phyloP scores from a whole-genome alignment of 2,329 filamentous ascomycete genomes.

The Fonsecaea pedrosoi region DNA sequence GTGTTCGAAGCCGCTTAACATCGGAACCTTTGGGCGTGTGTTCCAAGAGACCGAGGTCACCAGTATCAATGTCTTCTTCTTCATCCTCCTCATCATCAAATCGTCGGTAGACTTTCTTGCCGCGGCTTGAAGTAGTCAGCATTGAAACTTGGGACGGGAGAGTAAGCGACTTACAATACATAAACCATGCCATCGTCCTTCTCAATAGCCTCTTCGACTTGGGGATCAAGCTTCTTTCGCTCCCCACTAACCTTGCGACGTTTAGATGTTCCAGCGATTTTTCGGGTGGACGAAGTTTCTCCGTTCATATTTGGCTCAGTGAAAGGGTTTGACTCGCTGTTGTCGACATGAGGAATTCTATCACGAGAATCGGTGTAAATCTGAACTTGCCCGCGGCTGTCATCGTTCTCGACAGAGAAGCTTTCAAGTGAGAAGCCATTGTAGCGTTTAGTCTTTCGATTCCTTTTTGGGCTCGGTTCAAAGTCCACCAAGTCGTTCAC shows the following conservation, averaged over 20 bases:
- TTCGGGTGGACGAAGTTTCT: slow-evolving; percentile 40
- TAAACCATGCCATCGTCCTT: slow-evolving; percentile 66
- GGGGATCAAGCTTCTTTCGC: slow-evolving; percentile 42
- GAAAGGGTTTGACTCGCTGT: slow-evolving; percentile 64
- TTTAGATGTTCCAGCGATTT: slow-evolving; percentile 44
- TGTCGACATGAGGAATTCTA: slow-evolving; percentile 61
- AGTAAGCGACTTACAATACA: slow-evolving; percentile 61
- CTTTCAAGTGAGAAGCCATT: slow-evolving; percentile 55
- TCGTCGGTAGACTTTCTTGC: slow-evolving; percentile 65
- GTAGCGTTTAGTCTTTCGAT: slow-evolving; percentile 55
- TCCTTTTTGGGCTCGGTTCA: slow-evolving; percentile 57
- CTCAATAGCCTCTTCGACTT: slow-evolving; percentile 58
- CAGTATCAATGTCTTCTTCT: slow-evolving; percentile 51
- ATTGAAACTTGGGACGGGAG: slow-evolving; percentile 14
- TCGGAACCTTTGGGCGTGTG: slow-evolving; percentile 48
- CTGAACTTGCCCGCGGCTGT: slow-evolving; percentile 50
- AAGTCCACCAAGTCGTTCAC: slow-evolving; percentile 47
- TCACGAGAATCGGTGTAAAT: slow-evolving; percentile 71
- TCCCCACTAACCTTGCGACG: slow-evolving; percentile 46
- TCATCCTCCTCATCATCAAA: slow-evolving; percentile 55
- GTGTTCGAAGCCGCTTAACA: slow-evolving; percentile 50
- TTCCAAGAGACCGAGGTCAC: slow-evolving; percentile 52
- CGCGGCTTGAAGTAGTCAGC: slow-evolving; percentile 56
- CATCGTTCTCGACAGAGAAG: slow-evolving; percentile 46
- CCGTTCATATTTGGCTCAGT: slow-evolving; percentile 47